These are phyloP conservation scores for Hypomontagnella monticulosa DNA, from an alignment of 495 filamentous ascomycete species.

Conservation along the genomic window DNA sequence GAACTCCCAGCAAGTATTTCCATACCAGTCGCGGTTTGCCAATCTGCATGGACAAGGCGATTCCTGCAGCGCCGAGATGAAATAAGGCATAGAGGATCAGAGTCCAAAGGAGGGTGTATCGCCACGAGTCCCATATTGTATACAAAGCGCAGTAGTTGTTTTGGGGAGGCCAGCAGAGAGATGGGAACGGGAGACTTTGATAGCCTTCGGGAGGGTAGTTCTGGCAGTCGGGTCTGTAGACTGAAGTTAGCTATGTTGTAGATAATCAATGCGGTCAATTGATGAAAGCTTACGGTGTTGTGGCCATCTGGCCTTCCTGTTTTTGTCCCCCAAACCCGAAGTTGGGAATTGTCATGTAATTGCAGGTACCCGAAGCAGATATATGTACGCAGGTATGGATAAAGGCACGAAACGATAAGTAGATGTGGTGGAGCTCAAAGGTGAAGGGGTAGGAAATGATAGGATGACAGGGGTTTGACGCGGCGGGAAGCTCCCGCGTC, in stretches of 20 bases:
- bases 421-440: constrained; percentile 24
- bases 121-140: constrained; percentile 83
- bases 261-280: background rate
- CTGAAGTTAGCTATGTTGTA: constrained; percentile 28
- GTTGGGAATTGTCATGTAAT: no score
- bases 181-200: constrained; percentile 80
- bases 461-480: constrained; percentile 14
- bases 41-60: constrained; percentile 76
- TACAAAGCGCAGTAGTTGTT: constrained; percentile 77
- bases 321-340: constrained; percentile 5
- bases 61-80: constrained; percentile 74
- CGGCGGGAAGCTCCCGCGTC: constrained; percentile 22
- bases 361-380: background rate
- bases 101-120: constrained; percentile 93
- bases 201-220: constrained; percentile 73
- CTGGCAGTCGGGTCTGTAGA: constrained; percentile 42
- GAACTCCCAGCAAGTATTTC: constrained; percentile 80
- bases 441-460: constrained; percentile 5
- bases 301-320: constrained; percentile 34
- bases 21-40: constrained; percentile 66
- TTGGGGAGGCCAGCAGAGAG: constrained; percentile 61
- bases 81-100: constrained; percentile 72
- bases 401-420: background rate
- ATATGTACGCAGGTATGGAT: background rate
- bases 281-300: constrained; percentile 23